Percentiles rank a stretch among this genome's conserved stretches.
phyloP scores from a whole-genome alignment of 768 basidiomycete genomes.

The Auricularia cornea region DNA sequence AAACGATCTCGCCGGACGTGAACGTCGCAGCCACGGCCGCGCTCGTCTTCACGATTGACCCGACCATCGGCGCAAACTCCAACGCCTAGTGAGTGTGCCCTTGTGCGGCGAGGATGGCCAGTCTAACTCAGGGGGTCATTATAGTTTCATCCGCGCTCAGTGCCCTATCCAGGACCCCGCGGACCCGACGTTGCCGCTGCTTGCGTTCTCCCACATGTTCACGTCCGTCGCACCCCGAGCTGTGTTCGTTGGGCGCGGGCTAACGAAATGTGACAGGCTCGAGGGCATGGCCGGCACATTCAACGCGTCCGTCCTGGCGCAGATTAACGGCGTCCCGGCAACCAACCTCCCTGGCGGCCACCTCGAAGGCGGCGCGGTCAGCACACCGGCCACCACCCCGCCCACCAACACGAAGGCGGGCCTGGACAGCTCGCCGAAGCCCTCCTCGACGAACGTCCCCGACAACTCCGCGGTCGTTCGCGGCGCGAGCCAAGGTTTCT shows the following conservation, averaged over 20 bases:
- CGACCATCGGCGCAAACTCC: constrained; percentile 4
- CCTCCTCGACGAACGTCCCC: neutral
- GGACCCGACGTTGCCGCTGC: neutral
- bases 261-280: neutral
- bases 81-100: neutral
- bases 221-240: neutral
- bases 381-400: neutral
- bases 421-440: neutral
- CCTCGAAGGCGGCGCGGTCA: neutral
- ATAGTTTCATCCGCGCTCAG: neutral
- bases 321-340: neutral
- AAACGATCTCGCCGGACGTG: neutral
- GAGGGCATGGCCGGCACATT: neutral
- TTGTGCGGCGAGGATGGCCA: neutral
- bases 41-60: constrained; percentile 3
- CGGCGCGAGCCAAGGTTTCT: neutral
- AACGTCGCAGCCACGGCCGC: neutral
- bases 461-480: neutral
- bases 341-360: neutral
- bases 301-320: neutral
- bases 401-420: neutral
- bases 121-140: neutral
- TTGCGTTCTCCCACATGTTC: neutral
- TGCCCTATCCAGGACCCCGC: neutral
- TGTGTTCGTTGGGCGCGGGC: neutral